phyloP scores from a whole-genome alignment of 2,329 filamentous ascomycete species.

The Karstenula rhodostoma region DNA sequence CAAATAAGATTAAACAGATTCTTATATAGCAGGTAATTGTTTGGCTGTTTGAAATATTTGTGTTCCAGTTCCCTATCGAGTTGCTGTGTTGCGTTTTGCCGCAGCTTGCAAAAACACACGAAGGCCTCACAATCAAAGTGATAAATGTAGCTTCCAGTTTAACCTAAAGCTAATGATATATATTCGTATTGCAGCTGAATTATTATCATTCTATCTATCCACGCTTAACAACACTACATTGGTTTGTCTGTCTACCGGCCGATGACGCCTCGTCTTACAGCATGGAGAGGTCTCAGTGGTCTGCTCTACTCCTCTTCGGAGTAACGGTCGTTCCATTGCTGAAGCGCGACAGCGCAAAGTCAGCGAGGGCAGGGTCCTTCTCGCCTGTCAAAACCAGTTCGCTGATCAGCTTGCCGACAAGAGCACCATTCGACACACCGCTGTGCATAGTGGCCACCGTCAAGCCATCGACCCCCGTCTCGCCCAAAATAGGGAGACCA shows the following conservation, averaged over 20 bases:
- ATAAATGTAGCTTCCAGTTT: too few species aligned
- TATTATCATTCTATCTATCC: not conserved
- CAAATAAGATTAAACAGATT: too few species aligned
- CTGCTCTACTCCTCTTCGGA: not conserved
- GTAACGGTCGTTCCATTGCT: not conserved
- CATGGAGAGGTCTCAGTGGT: not conserved
- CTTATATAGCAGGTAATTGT: too few species aligned
- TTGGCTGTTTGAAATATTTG: too few species aligned
- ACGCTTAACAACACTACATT: not conserved
- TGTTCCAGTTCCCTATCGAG: too few species aligned
- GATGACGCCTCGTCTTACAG: not conserved
- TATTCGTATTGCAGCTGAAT: too few species aligned
- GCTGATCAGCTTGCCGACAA: slow-evolving; percentile 15
- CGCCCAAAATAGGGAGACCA: slow-evolving; percentile 15
- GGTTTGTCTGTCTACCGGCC: not conserved
- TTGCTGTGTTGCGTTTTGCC: too few species aligned
- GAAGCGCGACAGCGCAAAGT: slow-evolving; percentile 15
- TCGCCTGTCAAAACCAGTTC: slow-evolving; percentile 13
- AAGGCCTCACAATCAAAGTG: too few species aligned
- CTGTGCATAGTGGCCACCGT: slow-evolving; percentile 17
- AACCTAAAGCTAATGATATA: too few species aligned
- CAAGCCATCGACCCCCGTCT: slow-evolving; percentile 16
- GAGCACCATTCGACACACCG: slow-evolving; percentile 14
- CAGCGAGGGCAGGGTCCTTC: slow-evolving; percentile 12
- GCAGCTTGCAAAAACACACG: too few species aligned